Percentiles rank a stretch among this genome's conserved stretches.
phyloP scores from a whole-genome alignment of 2,329 filamentous ascomycete species.

The Fusarium decemcellulare region DNA sequence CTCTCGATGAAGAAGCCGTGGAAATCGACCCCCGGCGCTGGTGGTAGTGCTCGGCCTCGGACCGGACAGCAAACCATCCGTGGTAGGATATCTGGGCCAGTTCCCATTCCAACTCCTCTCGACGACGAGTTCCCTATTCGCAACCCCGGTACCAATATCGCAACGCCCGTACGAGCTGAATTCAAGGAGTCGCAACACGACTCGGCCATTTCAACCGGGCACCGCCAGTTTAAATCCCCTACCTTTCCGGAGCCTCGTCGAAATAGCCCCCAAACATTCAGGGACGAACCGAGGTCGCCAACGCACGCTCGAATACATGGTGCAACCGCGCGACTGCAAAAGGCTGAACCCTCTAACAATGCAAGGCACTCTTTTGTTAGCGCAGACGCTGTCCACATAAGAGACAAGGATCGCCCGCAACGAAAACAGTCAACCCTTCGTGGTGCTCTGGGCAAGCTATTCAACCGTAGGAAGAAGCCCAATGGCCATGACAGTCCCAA shows the following conservation, averaged over 20 bases:
- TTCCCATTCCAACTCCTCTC: constrained; percentile 64
- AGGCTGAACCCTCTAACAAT: constrained; percentile 53
- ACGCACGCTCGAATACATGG: constrained; percentile 24
- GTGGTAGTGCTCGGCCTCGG: constrained; percentile 38
- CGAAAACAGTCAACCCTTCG: constrained; percentile 72
- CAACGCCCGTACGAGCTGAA: constrained; percentile 48
- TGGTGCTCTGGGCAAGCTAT: constrained; percentile 69
- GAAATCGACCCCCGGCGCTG: constrained; percentile 59
- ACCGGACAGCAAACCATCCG: constrained; percentile 64
- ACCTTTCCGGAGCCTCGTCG: constrained; percentile 34
- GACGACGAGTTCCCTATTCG: constrained; percentile 70
- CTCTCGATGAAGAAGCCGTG: constrained; percentile 60
- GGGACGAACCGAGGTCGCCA: constrained; percentile 27
- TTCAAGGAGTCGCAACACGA: constrained; percentile 40
- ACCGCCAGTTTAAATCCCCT: constrained; percentile 32
- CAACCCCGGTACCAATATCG: constrained; percentile 56
- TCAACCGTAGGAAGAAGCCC: constrained; percentile 69
- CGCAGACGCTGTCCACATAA: constrained; percentile 43
- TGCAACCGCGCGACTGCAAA: constrained; percentile 34
- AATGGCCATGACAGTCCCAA: constrained; percentile 36
- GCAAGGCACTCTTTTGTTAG: constrained; percentile 65
- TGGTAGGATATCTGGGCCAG: constrained; percentile 73
- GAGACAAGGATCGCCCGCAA: constrained; percentile 54
- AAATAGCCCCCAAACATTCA: constrained; percentile 25
- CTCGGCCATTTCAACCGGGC: constrained; percentile 16